Conservation (phyloP, 2,329 filamentous ascomycete genomes). For the Penicillium sp. region DNA sequence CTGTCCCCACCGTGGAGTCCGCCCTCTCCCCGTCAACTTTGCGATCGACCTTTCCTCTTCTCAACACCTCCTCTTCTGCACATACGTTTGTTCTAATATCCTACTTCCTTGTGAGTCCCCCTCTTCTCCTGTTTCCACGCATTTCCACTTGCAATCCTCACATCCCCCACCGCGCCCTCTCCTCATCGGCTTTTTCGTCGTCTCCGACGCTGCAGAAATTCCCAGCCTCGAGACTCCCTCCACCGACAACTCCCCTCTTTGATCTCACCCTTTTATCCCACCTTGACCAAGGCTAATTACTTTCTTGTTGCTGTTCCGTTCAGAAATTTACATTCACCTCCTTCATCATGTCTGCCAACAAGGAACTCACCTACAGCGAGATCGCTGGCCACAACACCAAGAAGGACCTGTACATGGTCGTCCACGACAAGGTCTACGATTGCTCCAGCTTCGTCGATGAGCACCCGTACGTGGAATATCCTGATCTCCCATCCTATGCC, state of each 20-base stretch:
- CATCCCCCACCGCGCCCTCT: too few relatives aligned
- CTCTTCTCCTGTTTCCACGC: background rate
- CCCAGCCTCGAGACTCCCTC: background rate
- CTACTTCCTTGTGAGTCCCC: background rate
- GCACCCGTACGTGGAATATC: conserved; percentile 72
- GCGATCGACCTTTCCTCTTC: conserved; percentile 7
- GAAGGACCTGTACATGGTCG: conserved; percentile 86
- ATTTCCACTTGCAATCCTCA: too few relatives aligned
- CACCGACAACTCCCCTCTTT: conserved; percentile 4
- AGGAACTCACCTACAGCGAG: conserved; percentile 75
- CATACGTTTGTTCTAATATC: background rate
- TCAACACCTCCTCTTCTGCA: background rate
- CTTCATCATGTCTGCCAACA: conserved; percentile 58
- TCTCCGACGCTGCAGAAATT: background rate
- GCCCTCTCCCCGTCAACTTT: conserved; percentile 16
- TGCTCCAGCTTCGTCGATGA: conserved; percentile 88
- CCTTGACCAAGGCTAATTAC: background rate
- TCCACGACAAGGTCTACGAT: conserved; percentile 98
- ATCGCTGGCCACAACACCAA: conserved; percentile 86
- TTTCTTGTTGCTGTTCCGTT: conserved; percentile 9
- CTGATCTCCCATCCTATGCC: background rate
- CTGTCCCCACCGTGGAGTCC: conserved; percentile 17
- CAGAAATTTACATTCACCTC: conserved; percentile 3
- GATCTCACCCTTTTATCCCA: background rate
- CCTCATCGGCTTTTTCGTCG: background rate